Base-by-base conservation (phyloP, 2,329 filamentous ascomycete species). In the Epichloe uncinata region DNA sequence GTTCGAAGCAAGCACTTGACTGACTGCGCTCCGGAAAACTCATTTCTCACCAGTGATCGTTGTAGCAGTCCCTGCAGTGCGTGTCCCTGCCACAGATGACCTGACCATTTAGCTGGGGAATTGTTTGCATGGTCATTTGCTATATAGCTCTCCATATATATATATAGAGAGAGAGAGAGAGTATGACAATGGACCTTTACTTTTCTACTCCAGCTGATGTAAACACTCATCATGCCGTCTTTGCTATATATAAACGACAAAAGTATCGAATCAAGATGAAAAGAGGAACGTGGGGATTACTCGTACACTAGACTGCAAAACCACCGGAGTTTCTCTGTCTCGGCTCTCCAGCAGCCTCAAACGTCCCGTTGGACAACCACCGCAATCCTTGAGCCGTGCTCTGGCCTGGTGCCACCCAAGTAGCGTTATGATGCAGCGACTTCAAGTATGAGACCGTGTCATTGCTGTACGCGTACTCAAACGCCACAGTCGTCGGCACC, bases 271-370 rank as follows among this genome's bases (percentile, higher is more conserved):
- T 30, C 30, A 30, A 37, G 7, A 37, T 6, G 1, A 20, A 41
- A 41, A 16, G 38, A 41, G 12, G 16, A 7, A 13, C 5, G 40
- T 18, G 26, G 15, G 30, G 35, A n/a, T 43, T 22, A 36, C 18
- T 45, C 3, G 6, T 47, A 26, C 15, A 33, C 65, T 56, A 77
- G 5, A 75, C 65, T 0, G 70, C 69, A 50, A 78, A 79, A 0
- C 86, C 87, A 2, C 79, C 87, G 15, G 84, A 88, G 59, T 84
- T 82, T 33, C 67, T 60, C 70, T 93, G 87, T 55, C 89, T 78
- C n/a, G 87, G 85, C 67, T 95, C 89, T 1, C 85, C 81, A 1
- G 82, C 86, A 0, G 87, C 87, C 63, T 91, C 86, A 63, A 95
- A 95, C 0, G 69, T 69, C 0, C 76, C 75, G 63, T 89, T 84